phyloP scores from a whole-genome alignment of 2,329 filamentous ascomycete genomes.

The Macrophomina pseudophaseolina region DNA sequence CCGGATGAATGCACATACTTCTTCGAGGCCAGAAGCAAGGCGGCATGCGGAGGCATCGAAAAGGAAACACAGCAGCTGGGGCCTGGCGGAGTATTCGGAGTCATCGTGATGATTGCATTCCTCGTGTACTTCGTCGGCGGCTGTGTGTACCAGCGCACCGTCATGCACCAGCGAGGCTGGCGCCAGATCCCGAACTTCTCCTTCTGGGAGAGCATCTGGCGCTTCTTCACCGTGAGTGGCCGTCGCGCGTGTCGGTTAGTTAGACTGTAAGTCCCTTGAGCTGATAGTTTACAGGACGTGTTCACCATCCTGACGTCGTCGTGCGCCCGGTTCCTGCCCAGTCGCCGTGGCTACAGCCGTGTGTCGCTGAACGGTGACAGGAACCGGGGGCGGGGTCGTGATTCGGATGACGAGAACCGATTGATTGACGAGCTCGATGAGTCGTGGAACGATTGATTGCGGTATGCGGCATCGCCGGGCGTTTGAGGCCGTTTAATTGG shows the following conservation, averaged over 20 bases:
- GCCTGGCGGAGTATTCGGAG: constrained; percentile 80
- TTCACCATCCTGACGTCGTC: constrained; percentile 72
- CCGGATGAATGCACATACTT: constrained; percentile 94
- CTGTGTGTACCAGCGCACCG: constrained; percentile 92
- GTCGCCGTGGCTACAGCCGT: constrained; percentile 69
- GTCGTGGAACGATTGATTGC: constrained; percentile 82
- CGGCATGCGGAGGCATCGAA: constrained; percentile 78
- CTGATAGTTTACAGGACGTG: constrained; percentile 51
- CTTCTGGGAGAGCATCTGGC: constrained; percentile 87
- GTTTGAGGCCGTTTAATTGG: constrained; percentile 20
- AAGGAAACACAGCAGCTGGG: constrained; percentile 63
- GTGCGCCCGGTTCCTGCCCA: constrained; percentile 69
- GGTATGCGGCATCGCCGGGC: constrained; percentile 7
- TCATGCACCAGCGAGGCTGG: constrained; percentile 94
- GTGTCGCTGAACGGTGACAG: constrained; percentile 56
- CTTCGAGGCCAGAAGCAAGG: constrained; percentile 86
- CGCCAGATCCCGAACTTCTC: constrained; percentile 92
- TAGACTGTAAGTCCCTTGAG: not conserved
- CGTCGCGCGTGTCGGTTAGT: constrained; percentile 23
- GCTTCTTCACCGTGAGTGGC: constrained; percentile 75
- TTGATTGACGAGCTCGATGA: constrained; percentile 96
- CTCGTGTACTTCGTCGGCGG: constrained; percentile 90
- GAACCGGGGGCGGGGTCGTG: constrained; percentile 46
- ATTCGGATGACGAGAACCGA: constrained; percentile 83
- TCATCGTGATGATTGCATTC: constrained; percentile 81